These are phyloP conservation scores for Candida labiduridarum DNA, from an alignment of 1,139 yeast species.

Conservation along the genomic window DNA sequence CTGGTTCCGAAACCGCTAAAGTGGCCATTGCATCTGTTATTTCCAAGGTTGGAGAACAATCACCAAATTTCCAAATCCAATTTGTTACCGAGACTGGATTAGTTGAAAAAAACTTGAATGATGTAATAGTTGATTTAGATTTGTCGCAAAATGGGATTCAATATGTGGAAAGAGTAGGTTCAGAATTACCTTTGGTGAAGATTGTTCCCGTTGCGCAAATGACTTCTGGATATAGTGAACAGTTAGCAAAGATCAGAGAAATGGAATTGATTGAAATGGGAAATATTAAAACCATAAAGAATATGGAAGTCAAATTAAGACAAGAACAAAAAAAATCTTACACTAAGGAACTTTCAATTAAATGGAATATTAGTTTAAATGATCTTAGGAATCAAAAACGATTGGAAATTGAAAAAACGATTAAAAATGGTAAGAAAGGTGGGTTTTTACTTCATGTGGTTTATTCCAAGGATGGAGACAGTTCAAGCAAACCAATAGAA, in stretches of 20 bases:
- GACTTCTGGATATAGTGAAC: conserved; percentile 35
- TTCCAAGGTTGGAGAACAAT: conserved; percentile 24
- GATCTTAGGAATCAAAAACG: conserved; percentile 44
- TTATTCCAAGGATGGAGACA: not conserved
- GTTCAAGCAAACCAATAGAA: not conserved
- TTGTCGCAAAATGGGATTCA: conserved; percentile 33
- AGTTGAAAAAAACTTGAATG: conserved; percentile 29
- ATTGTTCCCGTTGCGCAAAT: conserved; percentile 31
- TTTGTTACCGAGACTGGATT: no score
- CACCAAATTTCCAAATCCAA: conserved; percentile 20
- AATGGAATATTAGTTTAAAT: conserved; percentile 43
- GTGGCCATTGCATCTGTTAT: conserved; percentile 35
- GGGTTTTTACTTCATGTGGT: not conserved
- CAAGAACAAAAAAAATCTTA: conserved; percentile 19
- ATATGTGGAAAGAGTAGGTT: conserved; percentile 24
- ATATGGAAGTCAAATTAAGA: conserved; percentile 16
- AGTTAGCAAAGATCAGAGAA: conserved; percentile 36
- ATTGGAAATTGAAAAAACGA: conserved; percentile 34
- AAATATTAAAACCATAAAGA: conserved; percentile 33
- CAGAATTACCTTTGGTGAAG: conserved; percentile 33
- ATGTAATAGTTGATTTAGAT: conserved; percentile 28
- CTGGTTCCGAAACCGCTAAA: conserved; percentile 27
- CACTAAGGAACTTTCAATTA: conserved; percentile 34
- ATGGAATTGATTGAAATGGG: conserved; percentile 38
- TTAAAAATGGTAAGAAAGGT: conserved; percentile 33